Base-by-base conservation (phyloP, 352 stramenopile genomes). In the Elongisporangium undulatum region DNA sequence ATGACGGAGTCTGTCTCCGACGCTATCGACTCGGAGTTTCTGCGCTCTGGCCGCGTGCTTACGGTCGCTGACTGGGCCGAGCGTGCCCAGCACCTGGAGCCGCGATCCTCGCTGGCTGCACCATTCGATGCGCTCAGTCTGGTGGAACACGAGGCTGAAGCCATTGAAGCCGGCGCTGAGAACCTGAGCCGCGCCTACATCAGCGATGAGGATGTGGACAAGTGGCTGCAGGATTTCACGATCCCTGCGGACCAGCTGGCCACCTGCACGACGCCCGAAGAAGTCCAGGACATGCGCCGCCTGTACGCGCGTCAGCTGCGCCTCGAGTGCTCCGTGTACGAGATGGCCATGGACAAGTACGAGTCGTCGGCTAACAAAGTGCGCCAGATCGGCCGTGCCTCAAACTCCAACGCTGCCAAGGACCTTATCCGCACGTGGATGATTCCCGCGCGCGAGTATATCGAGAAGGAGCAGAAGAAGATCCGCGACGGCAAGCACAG, bases 331-430 rank as follows among this genome's bases (percentile, higher is more conserved):
- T 85, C 81, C 2, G 82, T 91, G 51, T 91, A 90, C 64, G 79
- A 89, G 52, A 89, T 93, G 81, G 82, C 84, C 4, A 72, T 90
- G 64, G 77, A 87, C 49, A 90, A 87, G 63, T 81, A 77, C 61
- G 68, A 78, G 51, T 24, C 61, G 5, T 78, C 74, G 19, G 63
- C 79, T 21, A 45, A 81, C 20, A 87, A 85, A 45, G 72, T 89
- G 22, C 69, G 73, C 13, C 50, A 74, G 29, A 63, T 91, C 21
- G 79, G 79, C 3, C 64, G 71, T 9, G 65, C 71, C 16, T 77
- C 75, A 12, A 62, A 82, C 51, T 87, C 75, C 9, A 88, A 87
- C 59, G 75, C 77, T 0, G 79, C 77, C 16, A 82, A 89, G 67
- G 68, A 71, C 17, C 63, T 92, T 5, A 83, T 92, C 51, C 60